These are phyloP conservation scores for Imleria badia DNA, from an alignment of 768 basidiomycete genomes.

Conservation along the genomic window DNA sequence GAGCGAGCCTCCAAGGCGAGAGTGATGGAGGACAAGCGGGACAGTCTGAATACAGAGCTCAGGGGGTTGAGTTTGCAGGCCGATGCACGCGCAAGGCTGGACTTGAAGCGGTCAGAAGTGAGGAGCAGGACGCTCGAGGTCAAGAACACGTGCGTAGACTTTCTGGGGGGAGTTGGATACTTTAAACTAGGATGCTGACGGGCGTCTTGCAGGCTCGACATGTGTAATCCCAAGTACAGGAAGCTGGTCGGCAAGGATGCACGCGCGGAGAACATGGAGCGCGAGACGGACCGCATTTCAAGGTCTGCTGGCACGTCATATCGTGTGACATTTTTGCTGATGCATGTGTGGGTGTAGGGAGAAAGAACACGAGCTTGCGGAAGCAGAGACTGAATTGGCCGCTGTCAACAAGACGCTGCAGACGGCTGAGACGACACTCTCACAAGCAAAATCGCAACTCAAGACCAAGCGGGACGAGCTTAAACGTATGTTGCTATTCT, in stretches of 20 bases:
- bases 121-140: slow-evolving; percentile 66
- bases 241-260: slow-evolving; percentile 64
- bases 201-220: slow-evolving; percentile 52
- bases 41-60: slow-evolving; percentile 69
- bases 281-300: slow-evolving; percentile 58
- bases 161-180: background rate
- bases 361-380: slow-evolving; percentile 59
- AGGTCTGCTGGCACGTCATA: slow-evolving; percentile 39
- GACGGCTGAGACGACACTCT: slow-evolving; percentile 60
- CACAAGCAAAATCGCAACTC: slow-evolving; percentile 58
- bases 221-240: slow-evolving; percentile 59
- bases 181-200: slow-evolving; percentile 1
- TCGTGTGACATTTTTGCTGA: background rate
- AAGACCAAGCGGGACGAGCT: slow-evolving; percentile 62
- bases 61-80: slow-evolving; percentile 73
- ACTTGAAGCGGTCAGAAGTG: slow-evolving; percentile 68
- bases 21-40: slow-evolving; percentile 64
- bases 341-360: slow-evolving; percentile 44
- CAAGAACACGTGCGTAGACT: slow-evolving; percentile 57
- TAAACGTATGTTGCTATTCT: slow-evolving; percentile 43
- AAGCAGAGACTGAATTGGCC: slow-evolving; percentile 33
- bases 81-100: slow-evolving; percentile 75
- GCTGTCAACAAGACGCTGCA: slow-evolving; percentile 58
- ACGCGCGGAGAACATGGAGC: slow-evolving; percentile 67
- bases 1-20: slow-evolving; percentile 57